Percentiles rank a stretch among this genome's conserved stretches.
phyloP scores from a whole-genome alignment of 768 basidiomycete genomes.

The Hebeloma cylindrosporum region DNA sequence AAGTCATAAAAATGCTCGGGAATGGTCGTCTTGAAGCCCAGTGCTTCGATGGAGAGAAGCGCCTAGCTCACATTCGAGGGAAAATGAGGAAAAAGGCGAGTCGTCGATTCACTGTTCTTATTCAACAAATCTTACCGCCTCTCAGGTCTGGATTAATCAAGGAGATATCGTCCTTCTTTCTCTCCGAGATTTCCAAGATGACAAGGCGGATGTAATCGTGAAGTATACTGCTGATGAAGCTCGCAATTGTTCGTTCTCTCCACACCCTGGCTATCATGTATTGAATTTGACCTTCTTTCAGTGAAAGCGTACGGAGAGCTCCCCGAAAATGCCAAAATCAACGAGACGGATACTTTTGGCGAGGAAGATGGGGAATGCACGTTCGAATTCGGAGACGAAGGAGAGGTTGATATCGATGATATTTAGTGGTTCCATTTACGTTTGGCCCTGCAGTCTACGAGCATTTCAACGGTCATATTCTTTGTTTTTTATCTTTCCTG shows the following conservation, averaged over 20 bases:
- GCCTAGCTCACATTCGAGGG: conserved; percentile 96
- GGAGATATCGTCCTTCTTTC: conserved; percentile 95
- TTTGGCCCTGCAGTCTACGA: conserved; percentile 14
- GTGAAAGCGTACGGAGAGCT: conserved; percentile 98
- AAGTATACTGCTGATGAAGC: conserved; percentile 98
- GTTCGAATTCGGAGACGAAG: conserved; percentile 89
- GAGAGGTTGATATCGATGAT: conserved; percentile 87
- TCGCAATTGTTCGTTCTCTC: conserved; percentile 51
- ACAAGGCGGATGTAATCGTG: conserved; percentile 98
- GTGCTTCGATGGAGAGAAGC: conserved; percentile 98
- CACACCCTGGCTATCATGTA: neutral
- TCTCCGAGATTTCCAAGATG: conserved; percentile 97
- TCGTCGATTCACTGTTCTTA: conserved; percentile 6
- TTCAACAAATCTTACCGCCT: conserved; percentile 7
- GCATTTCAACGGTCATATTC: conserved; percentile 19
- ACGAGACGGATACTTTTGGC: conserved; percentile 92
- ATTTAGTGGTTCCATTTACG: conserved; percentile 50
- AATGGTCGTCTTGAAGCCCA: conserved; percentile 95
- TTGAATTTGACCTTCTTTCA: conserved; percentile 27
- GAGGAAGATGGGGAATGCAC: conserved; percentile 88
- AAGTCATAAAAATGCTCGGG: conserved; percentile 97
- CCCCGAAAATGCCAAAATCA: conserved; percentile 94
- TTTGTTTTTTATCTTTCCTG: too few species aligned
- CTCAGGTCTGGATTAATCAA: conserved; percentile 97
- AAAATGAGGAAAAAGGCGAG: conserved; percentile 99